Base-by-base conservation (phyloP, 108 stramenopile genomes). In the Cyclostephanos tholiformis region DNA sequence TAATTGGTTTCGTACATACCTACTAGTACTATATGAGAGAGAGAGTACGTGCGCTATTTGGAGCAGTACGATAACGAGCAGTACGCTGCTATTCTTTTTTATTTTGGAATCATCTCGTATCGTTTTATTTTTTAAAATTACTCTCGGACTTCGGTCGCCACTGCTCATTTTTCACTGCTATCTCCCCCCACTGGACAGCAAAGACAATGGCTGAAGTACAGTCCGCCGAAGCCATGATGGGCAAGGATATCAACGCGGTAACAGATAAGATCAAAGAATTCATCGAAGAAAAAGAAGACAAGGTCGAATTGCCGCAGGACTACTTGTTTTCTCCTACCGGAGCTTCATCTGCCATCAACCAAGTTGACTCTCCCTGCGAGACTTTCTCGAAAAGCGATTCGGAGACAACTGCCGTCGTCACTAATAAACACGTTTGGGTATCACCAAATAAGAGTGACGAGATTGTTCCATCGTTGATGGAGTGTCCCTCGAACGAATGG, bases 371-470 rank as follows among this genome's bases (percentile, higher is more conserved):
- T 29, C 69, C 69, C 19, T 57, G 69, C 30, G 22, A 51, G 43
- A 36, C 12, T 35, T 17, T 11, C 23, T 62, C 61, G 41, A 62
- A 62, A 2, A 35, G 26, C 16, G 36, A 12, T 44, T 22, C 39
- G 22, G 61, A 12, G 17, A 38, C 19, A 62, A 62, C 29, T n/a
- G 22, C 10, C 36, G 48, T 53, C 19, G 60, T 36, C 1, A 49
- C 60, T 9, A 63, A 62, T n/a, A 26, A 29, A 26, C 69, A 68
- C 44, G 70, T 30, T 1, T 78, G 77, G 77, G 55, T 78, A 20
- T 78, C 77, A 13, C 70, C 70, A 23, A 71, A 71, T 58, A 78
- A 78, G 65, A 71, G 68, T 41, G 63, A 52, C 19, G 76, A 77
- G 46, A n/a, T 32, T 32, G 32, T 49, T 19, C 53, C 73, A 25